Evolutionary conservation across 2,329 filamentous ascomycete species (phyloP).

Genomic region (Cordyceps javanica): DNA sequence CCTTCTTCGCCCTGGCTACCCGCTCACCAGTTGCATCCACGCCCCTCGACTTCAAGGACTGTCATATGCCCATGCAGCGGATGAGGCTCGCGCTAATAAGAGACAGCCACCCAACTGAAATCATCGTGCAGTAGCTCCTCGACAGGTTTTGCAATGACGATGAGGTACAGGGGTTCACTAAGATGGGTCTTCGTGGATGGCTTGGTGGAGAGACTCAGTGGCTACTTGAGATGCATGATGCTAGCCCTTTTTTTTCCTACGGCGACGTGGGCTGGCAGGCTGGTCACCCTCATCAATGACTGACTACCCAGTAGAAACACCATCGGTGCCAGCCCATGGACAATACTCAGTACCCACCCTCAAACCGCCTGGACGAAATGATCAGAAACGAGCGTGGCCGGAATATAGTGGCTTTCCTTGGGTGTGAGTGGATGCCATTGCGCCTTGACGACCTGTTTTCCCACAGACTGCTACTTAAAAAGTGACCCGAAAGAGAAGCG

Average conservation of each 20-base stretch:
- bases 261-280: not conserved
- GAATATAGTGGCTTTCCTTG: not conserved
- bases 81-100: not conserved
- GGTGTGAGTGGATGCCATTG: slow-evolving; percentile 2
- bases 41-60: not conserved
- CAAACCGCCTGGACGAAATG: not conserved
- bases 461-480: not conserved
- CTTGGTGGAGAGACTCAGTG: not conserved
- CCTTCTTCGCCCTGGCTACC: not conserved
- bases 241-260: not conserved
- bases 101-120: not conserved
- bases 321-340: not conserved
- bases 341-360: not conserved
- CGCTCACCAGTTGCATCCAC: not conserved
- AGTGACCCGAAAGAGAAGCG: not conserved
- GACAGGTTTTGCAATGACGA: not conserved
- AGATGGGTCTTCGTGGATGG: not conserved
- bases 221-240: not conserved
- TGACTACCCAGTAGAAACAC: not conserved
- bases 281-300: too few species aligned
- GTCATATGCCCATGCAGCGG: not conserved
- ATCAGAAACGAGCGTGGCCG: not conserved
- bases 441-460: not conserved
- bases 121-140: not conserved
- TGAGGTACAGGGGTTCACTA: not conserved